Conservation (phyloP, 345 rosid genomes). For the Erodium maritimum region DNA sequence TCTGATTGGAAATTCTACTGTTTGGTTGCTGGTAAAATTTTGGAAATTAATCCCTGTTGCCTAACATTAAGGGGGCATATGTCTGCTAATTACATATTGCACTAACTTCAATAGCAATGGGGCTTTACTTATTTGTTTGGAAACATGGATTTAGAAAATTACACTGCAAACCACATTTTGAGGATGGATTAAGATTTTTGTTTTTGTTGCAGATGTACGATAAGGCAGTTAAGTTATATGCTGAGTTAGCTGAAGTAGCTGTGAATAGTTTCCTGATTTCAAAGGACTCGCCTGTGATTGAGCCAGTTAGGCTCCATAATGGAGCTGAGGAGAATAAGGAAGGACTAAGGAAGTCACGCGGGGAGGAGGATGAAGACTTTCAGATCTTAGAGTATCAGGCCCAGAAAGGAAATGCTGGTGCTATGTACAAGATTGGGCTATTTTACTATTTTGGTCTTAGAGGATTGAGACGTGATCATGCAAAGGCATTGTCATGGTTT, state of each 20-base stretch:
- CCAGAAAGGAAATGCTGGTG: slow-evolving; percentile 81
- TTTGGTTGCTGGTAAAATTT: no score
- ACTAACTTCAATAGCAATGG: no score
- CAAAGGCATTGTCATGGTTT: slow-evolving; percentile 87
- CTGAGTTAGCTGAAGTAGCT: slow-evolving; percentile 84
- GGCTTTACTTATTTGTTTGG: no score
- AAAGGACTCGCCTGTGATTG: slow-evolving; percentile 80
- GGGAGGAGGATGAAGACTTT: slow-evolving; percentile 98
- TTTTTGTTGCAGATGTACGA: slow-evolving; percentile 62
- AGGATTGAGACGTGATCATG: slow-evolving; percentile 82
- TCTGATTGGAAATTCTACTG: no score
- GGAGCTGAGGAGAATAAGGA: slow-evolving; percentile 98
- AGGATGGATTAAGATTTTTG: background rate
- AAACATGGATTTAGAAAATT: no score
- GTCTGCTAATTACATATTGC: no score
- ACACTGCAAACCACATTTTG: no score
- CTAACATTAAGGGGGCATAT: no score
- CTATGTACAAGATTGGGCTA: slow-evolving; percentile 81
- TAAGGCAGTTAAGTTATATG: slow-evolving; percentile 66
- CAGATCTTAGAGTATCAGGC: slow-evolving; percentile 97
- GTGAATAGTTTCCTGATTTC: slow-evolving; percentile 84
- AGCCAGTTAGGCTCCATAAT: slow-evolving; percentile 77
- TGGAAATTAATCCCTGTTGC: no score
- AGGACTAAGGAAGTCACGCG: slow-evolving; percentile 71
- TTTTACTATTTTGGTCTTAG: slow-evolving; percentile 94